A percentile compares a stretch with the other conserved stretches of the same genome.
Evolutionary conservation across 345 rosid genomes (phyloP).

Genomic region (Pelargonium nanum): DNA sequence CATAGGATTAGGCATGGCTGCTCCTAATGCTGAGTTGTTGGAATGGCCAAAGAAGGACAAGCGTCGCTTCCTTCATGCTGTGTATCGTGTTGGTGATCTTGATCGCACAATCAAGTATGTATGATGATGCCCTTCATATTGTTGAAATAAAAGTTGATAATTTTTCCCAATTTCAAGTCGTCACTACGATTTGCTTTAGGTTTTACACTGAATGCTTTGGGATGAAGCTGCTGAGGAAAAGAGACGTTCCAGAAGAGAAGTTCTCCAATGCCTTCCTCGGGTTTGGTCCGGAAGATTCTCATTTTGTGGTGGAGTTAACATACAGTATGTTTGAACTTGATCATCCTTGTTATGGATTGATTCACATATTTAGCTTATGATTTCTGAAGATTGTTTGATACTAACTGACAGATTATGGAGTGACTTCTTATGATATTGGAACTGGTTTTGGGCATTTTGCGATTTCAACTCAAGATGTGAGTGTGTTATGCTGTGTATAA

Average conservation of each 20-base stretch:
- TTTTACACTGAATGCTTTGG: conserved; percentile 87
- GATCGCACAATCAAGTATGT: conserved; percentile 75
- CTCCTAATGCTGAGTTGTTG: conserved; percentile 43
- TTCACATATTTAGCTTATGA: no score
- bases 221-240: conserved; percentile 78
- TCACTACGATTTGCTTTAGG: conserved; percentile 34
- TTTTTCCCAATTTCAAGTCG: no score
- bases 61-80: conserved; percentile 75
- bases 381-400: conserved; percentile 8
- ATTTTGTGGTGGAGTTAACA: conserved; percentile 77
- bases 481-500: conserved; percentile 4
- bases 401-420: conserved; percentile 60
- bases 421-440: conserved; percentile 82
- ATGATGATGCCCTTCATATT: neutral
- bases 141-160: no score
- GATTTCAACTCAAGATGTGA: conserved; percentile 77
- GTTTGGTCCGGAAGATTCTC: conserved; percentile 67
- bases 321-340: conserved; percentile 39
- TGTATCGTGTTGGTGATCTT: conserved; percentile 84
- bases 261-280: conserved; percentile 91
- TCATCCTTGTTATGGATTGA: no score
- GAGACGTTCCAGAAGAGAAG: conserved; percentile 86
- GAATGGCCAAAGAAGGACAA: conserved; percentile 89
- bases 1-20: conserved; percentile 5
- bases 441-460: conserved; percentile 93